Base-by-base conservation (phyloP, 169 alveolate genomes). In the Cryptosporidium tyzzeri region DNA sequence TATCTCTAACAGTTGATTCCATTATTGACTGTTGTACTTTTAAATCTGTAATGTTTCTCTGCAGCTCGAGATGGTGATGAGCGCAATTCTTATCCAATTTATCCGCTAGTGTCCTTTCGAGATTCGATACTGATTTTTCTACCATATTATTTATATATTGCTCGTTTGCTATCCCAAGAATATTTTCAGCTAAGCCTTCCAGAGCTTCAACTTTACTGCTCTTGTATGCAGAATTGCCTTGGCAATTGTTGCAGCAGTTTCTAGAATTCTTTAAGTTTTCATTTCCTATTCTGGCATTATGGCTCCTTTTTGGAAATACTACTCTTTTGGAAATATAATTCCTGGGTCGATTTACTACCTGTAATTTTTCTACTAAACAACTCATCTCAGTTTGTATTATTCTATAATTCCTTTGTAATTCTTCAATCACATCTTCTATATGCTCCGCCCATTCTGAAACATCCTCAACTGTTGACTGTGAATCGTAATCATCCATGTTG, bases 381-480 rank as follows among this genome's bases (percentile, higher is more conserved):
- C 69, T 65, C 89, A 80, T 80, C 65, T 80, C 89, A 0, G 89
- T 65, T 41, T 80, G 89, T 41, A 80, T 80, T 31, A 80, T 80
- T 80, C 26, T 80, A 65, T 80, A 80, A 37, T 80, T 80, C 44
- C 89, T 59, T 44, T 80, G 89, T 41, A 80, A 41, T 18, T 80
- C 89, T 31, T 80, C 89, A 9, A 80, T 80, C n/a, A 80, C 74
- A 62, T 80, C 80, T 80, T 80, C 89, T 39, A 80, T 80, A n/a
- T 80, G 89, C n/a, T 80, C 89, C 7, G 89, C 89, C 89, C 89
- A 80, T 80, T 80, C 89, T 41, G 89, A 80, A 65, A 80, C 89
- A 37, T 80, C 89, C 41, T 80, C 89, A 10, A 80, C 65, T 10
- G 74, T 44, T 80, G 89, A 62, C 48, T 80, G 89, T 26, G 89